Conservation (phyloP, 805 yeast genomes). For the Lipomyces lipofer region DNA sequence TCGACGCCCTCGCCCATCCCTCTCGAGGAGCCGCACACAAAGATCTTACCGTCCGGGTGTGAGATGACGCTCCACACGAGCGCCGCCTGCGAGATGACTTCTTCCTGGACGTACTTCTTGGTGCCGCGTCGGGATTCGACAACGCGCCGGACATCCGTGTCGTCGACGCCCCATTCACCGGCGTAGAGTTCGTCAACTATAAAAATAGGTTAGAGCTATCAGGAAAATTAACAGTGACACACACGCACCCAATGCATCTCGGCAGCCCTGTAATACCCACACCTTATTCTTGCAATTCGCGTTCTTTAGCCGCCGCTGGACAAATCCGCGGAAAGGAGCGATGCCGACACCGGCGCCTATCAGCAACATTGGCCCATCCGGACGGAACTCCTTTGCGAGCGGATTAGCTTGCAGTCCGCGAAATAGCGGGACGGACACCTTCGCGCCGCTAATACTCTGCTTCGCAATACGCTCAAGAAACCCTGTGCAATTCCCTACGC, state of each 20-base stretch:
- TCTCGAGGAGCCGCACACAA: slow-evolving; percentile 35
- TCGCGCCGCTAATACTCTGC: slow-evolving; percentile 12
- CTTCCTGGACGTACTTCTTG: slow-evolving; percentile 35
- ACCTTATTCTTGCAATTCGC: slow-evolving; percentile 36
- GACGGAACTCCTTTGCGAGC: slow-evolving; percentile 33
- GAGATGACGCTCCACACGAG: slow-evolving; percentile 34
- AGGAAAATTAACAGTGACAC: too few relatives aligned
- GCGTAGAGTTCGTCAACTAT: slow-evolving; percentile 34
- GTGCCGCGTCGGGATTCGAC: slow-evolving; percentile 36
- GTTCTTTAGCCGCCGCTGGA: slow-evolving; percentile 34
- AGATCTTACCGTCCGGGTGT: slow-evolving; percentile 35
- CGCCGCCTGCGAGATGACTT: slow-evolving; percentile 30
- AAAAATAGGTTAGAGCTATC: not conserved
- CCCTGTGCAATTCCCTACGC: slow-evolving; percentile 34
- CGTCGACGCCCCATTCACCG: slow-evolving; percentile 37
- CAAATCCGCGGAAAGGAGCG: slow-evolving; percentile 37
- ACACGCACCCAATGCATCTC: slow-evolving; percentile 30
- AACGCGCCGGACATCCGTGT: slow-evolving; percentile 30
- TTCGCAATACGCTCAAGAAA: slow-evolving; percentile 30
- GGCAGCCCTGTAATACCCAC: slow-evolving; percentile 37
- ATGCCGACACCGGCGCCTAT: slow-evolving; percentile 38
- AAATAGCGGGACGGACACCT: slow-evolving; percentile 30
- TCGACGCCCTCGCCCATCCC: slow-evolving; percentile 37
- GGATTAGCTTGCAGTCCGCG: slow-evolving; percentile 37
- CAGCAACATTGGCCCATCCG: slow-evolving; percentile 37